A percentile compares a stretch with the other conserved stretches of the same genome.
Evolutionary conservation across 2,329 filamentous ascomycete species (phyloP).

Genomic region (Cadophora sp.): DNA sequence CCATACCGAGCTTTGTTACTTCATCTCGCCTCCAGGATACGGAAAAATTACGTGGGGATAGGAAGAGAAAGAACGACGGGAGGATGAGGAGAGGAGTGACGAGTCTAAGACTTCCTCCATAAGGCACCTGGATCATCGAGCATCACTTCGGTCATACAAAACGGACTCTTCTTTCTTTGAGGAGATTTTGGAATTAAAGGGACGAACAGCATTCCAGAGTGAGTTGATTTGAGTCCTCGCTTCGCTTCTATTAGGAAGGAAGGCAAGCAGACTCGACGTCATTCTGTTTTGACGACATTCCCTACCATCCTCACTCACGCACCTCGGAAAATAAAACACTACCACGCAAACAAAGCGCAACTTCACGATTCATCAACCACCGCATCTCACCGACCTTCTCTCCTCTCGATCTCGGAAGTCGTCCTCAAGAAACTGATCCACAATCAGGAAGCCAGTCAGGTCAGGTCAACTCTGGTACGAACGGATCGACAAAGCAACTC

Average conservation of each 20-base stretch:
- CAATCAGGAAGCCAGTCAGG: too few relatives aligned
- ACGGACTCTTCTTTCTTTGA: not conserved
- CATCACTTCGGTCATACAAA: not conserved
- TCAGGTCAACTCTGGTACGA: not conserved
- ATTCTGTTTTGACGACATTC: constrained; percentile 9
- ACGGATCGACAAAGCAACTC: constrained; percentile 22
- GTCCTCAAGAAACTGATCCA: not conserved
- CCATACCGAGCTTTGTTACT: not conserved
- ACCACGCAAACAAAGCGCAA: not conserved
- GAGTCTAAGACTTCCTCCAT: not conserved
- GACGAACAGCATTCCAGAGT: not conserved
- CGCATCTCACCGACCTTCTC: not conserved
- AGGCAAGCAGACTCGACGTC: constrained; percentile 11
- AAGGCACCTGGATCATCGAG: not conserved
- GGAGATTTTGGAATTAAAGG: not conserved
- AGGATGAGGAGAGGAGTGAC: not conserved
- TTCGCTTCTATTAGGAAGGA: constrained; percentile 10
- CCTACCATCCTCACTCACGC: not conserved
- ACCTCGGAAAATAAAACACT: not conserved
- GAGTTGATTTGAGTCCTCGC: not conserved
- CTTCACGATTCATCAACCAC: constrained; percentile 2
- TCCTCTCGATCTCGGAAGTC: not conserved
- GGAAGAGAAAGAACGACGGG: not conserved
- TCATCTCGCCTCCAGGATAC: not conserved
- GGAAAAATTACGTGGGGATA: not conserved